Conservation (phyloP, 164 flowering plant genomes). For the Hamamelis virginiana region DNA sequence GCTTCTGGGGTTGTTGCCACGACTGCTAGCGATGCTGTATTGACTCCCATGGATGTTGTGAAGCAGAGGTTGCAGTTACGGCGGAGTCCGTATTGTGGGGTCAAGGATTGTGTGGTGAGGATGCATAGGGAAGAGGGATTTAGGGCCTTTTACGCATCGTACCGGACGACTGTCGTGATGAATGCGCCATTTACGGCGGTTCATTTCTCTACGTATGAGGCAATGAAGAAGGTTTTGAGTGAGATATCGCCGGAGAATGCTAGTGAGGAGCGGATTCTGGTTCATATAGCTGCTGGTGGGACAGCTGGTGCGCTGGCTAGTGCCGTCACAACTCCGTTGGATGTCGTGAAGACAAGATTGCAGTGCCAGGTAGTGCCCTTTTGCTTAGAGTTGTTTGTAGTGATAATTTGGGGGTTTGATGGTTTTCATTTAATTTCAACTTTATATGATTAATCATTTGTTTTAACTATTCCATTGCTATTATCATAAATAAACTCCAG, state of each 20-base stretch:
- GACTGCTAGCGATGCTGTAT: constrained; percentile 64
- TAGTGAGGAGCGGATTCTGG: constrained; percentile 51
- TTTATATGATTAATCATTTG: no score
- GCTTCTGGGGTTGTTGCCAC: constrained; percentile 60
- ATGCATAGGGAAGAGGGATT: constrained; percentile 57
- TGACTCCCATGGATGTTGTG: constrained; percentile 78
- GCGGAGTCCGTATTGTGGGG: constrained; percentile 55
- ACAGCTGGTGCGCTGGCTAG: constrained; percentile 71
- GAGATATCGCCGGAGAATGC: constrained; percentile 46
- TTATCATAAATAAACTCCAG: no score
- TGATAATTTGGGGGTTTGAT: not conserved
- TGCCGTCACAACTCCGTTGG: constrained; percentile 66
- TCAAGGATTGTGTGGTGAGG: constrained; percentile 47
- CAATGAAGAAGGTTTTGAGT: constrained; percentile 46
- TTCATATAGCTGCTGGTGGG: constrained; percentile 75
- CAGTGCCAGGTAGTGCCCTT: constrained; percentile 62
- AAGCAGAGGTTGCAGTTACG: constrained; percentile 68
- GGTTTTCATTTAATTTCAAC: no score
- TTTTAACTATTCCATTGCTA: no score
- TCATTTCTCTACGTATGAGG: constrained; percentile 70
- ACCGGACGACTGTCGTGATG: constrained; percentile 69
- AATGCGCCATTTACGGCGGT: constrained; percentile 76
- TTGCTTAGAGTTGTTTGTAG: not conserved
- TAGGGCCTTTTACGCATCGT: constrained; percentile 62
- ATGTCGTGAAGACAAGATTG: constrained; percentile 74